Percentiles rank a stretch among this genome's conserved stretches.
phyloP scores from a whole-genome alignment of 192 early-diverging fungal species.

The Entomortierella parvispora region DNA sequence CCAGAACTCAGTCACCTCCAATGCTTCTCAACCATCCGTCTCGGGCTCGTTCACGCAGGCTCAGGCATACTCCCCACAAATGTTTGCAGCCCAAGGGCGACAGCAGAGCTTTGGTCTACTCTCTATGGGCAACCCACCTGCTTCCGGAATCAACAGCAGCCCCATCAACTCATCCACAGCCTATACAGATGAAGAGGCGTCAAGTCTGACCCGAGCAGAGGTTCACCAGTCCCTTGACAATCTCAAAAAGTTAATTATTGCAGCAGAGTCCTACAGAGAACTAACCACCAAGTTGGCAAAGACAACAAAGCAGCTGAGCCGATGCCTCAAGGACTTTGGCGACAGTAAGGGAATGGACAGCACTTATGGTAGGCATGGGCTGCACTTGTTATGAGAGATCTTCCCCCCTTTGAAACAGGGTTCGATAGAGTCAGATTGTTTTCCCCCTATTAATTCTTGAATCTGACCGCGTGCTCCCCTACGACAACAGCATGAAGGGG shows the following conservation, averaged over 20 bases:
- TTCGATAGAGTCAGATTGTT: too few species aligned
- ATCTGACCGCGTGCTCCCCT: too few species aligned
- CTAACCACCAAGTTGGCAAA: slow-evolving; percentile 45
- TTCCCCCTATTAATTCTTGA: neutral
- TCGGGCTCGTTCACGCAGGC: neutral
- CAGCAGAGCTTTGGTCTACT: slow-evolving; percentile 23
- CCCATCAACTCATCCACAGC: neutral
- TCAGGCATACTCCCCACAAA: slow-evolving; percentile 8
- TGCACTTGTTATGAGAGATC: too few species aligned
- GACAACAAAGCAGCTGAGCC: slow-evolving; percentile 48
- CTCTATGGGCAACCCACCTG: slow-evolving; percentile 7
- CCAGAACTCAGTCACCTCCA: slow-evolving; percentile 1
- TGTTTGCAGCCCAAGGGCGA: slow-evolving; percentile 35
- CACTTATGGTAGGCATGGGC: slow-evolving; percentile 37
- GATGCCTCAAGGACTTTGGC: slow-evolving; percentile 54
- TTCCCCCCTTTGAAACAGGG: too few species aligned
- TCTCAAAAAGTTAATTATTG: slow-evolving; percentile 51
- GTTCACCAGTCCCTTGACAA: slow-evolving; percentile 43
- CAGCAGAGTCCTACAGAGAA: slow-evolving; percentile 53
- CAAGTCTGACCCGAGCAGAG: slow-evolving; percentile 20
- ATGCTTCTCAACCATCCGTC: neutral
- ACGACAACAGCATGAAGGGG: neutral
- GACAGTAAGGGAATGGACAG: slow-evolving; percentile 56
- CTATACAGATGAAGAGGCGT: neutral
- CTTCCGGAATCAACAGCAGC: neutral